phyloP scores from a whole-genome alignment of 2,329 filamentous ascomycete genomes.

The Diaporthe citriasiana region DNA sequence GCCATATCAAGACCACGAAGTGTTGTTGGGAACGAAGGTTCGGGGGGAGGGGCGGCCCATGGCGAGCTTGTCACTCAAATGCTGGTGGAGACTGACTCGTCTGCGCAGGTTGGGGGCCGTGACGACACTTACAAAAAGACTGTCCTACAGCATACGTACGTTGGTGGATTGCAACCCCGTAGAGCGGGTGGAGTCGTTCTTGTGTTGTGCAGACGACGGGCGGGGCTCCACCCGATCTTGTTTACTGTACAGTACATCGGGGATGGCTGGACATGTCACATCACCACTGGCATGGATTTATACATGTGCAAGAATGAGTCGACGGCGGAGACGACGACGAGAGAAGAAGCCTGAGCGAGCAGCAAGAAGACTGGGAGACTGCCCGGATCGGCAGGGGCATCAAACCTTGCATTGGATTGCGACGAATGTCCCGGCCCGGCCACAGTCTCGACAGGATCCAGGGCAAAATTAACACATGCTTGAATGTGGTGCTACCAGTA shows the following conservation, averaged over 20 bases:
- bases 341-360: neutral
- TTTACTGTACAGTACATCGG: constrained; percentile 6
- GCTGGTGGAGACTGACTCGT: constrained; percentile 5
- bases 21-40: neutral
- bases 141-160: constrained; percentile 16
- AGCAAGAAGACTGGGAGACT: constrained; percentile 3
- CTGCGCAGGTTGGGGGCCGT: constrained; percentile 6
- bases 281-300: constrained; percentile 4
- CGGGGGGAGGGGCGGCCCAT: neutral
- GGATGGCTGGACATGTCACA: neutral
- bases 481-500: neutral
- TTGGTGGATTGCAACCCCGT: neutral
- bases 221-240: constrained; percentile 7
- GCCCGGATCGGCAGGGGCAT: constrained; percentile 22
- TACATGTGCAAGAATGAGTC: neutral
- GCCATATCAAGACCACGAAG: too few relatives aligned
- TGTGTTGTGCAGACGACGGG: neutral
- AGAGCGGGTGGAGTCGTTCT: neutral
- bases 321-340: neutral
- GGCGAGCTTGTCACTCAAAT: neutral
- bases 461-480: neutral
- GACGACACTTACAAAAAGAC: constrained; percentile 8
- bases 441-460: neutral
- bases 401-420: constrained; percentile 23
- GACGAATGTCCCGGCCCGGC: neutral